phyloP scores from a whole-genome alignment of 257 asterid genomes.

The Misopates orontium region DNA sequence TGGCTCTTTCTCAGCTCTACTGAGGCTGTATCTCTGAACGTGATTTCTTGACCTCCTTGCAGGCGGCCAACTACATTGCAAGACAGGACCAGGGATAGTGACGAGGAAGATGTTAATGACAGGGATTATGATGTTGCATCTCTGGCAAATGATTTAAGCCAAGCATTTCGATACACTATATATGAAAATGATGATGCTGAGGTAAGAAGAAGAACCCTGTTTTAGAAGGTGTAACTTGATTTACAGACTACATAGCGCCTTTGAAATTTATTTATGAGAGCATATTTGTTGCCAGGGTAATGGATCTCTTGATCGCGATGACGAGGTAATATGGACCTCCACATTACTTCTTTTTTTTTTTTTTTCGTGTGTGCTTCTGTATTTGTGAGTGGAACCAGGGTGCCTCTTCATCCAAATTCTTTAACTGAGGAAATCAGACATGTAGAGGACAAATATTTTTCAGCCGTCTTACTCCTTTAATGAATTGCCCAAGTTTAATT shows the following conservation, averaged over 20 bases:
- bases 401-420: not conserved
- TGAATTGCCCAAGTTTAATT: conserved; percentile 24
- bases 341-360: not conserved
- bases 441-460: not conserved
- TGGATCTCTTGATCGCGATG: conserved; percentile 78
- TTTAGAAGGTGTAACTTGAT: not conserved
- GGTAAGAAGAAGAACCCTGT: conserved; percentile 39
- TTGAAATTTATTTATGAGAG: conserved; percentile 4
- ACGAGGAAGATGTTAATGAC: conserved; percentile 85
- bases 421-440: not conserved
- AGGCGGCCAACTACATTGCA: conserved; percentile 94
- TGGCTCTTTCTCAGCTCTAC: conserved; percentile 16
- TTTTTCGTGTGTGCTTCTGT: no score
- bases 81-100: conserved; percentile 85
- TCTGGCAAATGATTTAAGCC: conserved; percentile 84
- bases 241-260: no score
- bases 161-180: conserved; percentile 80
- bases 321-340: conserved; percentile 60
- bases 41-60: conserved; percentile 34
- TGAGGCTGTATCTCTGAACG: conserved; percentile 9
- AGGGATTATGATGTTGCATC: conserved; percentile 95
- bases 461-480: conserved; percentile 18
- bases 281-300: conserved; percentile 67
- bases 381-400: not conserved
- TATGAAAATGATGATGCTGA: conserved; percentile 81